Conservation (phyloP, 2,329 filamentous ascomycete genomes). For the Venturia effusa region DNA sequence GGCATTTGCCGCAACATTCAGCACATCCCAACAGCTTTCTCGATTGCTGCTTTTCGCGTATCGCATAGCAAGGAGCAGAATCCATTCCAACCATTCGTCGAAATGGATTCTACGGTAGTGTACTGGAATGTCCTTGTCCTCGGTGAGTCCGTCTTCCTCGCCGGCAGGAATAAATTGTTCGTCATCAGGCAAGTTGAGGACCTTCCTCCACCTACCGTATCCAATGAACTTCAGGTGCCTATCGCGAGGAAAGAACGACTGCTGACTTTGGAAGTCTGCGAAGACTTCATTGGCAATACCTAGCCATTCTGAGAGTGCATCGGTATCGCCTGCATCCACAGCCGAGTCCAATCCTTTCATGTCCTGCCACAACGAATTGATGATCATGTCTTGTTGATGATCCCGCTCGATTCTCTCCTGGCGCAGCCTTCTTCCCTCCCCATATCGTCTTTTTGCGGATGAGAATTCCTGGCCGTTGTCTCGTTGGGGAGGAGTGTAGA, state of each 20-base stretch:
- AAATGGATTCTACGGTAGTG: constrained; percentile 72
- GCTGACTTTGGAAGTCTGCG: constrained; percentile 9
- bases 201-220: constrained; percentile 16
- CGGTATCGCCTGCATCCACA: constrained; percentile 9
- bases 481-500: neutral
- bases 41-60: constrained; percentile 57
- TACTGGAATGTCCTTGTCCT: constrained; percentile 29
- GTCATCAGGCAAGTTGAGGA: constrained; percentile 26
- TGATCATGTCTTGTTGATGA: constrained; percentile 4
- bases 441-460: neutral
- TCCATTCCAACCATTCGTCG: constrained; percentile 76
- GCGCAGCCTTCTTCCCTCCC: constrained; percentile 1
- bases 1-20: constrained; percentile 67
- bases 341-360: neutral
- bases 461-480: neutral
- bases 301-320: constrained; percentile 5
- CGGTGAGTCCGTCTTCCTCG: neutral
- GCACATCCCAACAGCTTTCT: constrained; percentile 66
- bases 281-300: constrained; percentile 9
- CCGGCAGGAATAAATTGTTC: constrained; percentile 13
- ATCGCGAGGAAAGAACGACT: constrained; percentile 7
- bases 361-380: constrained; percentile 6
- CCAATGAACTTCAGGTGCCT: constrained; percentile 29
- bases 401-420: neutral
- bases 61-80: constrained; percentile 74